These are phyloP conservation scores for Cystoderma amianthinum DNA, from an alignment of 768 basidiomycete species.

Conservation along the genomic window DNA sequence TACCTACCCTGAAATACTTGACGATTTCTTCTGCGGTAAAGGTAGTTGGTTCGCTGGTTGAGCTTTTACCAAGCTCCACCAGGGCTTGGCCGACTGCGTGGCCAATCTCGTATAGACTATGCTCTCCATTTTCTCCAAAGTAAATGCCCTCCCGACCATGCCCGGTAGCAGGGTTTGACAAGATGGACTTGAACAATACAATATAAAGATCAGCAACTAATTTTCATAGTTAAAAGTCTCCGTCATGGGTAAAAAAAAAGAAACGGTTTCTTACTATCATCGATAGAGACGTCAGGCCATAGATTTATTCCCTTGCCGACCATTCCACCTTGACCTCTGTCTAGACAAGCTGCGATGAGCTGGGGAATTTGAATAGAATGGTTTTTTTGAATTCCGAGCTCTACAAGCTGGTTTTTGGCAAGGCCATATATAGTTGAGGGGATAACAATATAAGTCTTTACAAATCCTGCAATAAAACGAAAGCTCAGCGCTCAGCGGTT, in stretches of 20 bases:
- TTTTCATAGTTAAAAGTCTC: conserved; percentile 13
- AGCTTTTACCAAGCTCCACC: conserved; percentile 26
- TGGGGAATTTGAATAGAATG: conserved; percentile 46
- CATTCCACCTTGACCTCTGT: conserved; percentile 43
- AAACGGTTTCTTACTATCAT: conserved; percentile 35
- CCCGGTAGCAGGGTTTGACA: conserved; percentile 16
- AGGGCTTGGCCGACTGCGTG: conserved; percentile 30
- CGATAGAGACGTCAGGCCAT: conserved; percentile 51
- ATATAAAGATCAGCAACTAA: conserved; percentile 39
- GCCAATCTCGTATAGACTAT: conserved; percentile 32
- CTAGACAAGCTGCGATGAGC: conserved; percentile 36
- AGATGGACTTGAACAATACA: conserved; percentile 31
- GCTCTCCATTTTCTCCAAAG: conserved; percentile 46
- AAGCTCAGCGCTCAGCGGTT: not conserved
- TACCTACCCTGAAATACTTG: conserved; percentile 25
- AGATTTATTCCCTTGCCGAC: conserved; percentile 51
- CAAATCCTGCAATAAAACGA: conserved; percentile 29
- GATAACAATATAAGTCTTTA: conserved; percentile 42
- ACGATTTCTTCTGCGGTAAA: conserved; percentile 40
- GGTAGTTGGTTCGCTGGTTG: conserved; percentile 30
- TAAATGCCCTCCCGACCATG: conserved; percentile 49
- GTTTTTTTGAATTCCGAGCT: conserved; percentile 44
- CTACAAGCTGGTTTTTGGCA: conserved; percentile 37
- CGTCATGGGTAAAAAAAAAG: not conserved
- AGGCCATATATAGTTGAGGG: conserved; percentile 58